phyloP scores from a whole-genome alignment of 352 stramenopile genomes.

The Elongisporangium undulatum region DNA sequence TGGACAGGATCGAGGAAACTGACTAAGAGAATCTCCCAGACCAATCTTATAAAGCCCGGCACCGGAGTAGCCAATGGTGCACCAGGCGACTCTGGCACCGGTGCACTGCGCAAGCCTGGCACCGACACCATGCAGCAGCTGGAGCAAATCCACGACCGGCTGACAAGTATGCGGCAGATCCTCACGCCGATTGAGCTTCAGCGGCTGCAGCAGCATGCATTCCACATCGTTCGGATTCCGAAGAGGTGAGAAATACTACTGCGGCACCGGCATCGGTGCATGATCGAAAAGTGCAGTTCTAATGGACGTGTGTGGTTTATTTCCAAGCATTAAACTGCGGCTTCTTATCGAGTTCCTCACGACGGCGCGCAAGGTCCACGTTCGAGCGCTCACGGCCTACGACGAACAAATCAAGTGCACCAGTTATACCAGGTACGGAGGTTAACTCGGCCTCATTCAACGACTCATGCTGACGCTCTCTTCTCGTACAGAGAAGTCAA shows the following conservation, averaged over 20 bases:
- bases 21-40: neutral
- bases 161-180: constrained; percentile 72
- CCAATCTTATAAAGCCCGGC: neutral
- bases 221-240: constrained; percentile 63
- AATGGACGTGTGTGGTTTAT: neutral
- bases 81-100: constrained; percentile 1
- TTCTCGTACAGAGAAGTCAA: constrained; percentile 36
- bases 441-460: neutral
- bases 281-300: neutral
- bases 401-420: constrained; percentile 42
- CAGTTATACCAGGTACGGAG: constrained; percentile 39
- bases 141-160: constrained; percentile 52
- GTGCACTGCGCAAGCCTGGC: constrained; percentile 4
- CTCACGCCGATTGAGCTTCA: constrained; percentile 75
- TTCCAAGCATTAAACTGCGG: constrained; percentile 48
- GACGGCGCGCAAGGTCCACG: constrained; percentile 34
- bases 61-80: neutral
- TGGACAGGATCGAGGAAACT: neutral
- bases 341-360: constrained; percentile 48
- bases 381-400: constrained; percentile 35
- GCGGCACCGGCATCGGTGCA: neutral
- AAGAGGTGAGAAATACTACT: constrained; percentile 28
- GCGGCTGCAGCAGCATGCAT: constrained; percentile 51
- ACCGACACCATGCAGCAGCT: constrained; percentile 24
- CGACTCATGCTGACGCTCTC: neutral